Evolutionary conservation across 441 rosid genomes (phyloP), one percentile per base, ranked within the genome.

Genomic region (Viola pubescens): DNA sequence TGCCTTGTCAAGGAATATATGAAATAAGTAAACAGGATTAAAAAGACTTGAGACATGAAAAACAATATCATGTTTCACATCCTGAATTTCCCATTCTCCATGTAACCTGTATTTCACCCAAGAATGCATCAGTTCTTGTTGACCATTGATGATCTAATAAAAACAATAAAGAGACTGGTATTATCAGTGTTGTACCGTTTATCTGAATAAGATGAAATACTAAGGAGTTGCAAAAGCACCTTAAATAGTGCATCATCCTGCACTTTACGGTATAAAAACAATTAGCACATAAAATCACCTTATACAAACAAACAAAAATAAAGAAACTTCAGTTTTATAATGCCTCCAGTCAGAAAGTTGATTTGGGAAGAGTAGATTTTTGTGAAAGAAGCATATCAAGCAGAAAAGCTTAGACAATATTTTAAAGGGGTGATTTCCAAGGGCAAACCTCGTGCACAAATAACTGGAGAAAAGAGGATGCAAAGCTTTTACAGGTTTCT

Each of bases 181-280:
- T 53, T 50, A 54, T 65, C 41, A 37, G 63, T 64, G 60, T 86
- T 85, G 3, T 66, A 81, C 97, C 40, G 56, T 75, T 79, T 71
- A 59, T 72, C 75, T 37, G 56, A 67, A 69, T 10, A 40, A 44
- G 66, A 74, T 1, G 83, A 77, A 62, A 78, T 49, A 52, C 56
- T 69, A 45, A 80, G 77, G 63, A 89, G 63, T 68, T 77, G 83
- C 76, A 89, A 66, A 54, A 92, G 97, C 76, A 92, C 77, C 72
- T 79, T 81, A 74, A 92, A 89, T 67, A 92, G 71, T 37, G 85
- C 14, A 67, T 89, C 97, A 64, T 89, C 98, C 98, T 92, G 68
- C 67, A 78, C 12, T 65, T 64, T 46, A 60, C 69, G 2, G 67
- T 11, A 69, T 43, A 66, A 12, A 63, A 71, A 58, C 46, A 43